Evolutionary conservation across 1,284 basidiomycete genomes (phyloP).

Genomic region (Trametes sp.): DNA sequence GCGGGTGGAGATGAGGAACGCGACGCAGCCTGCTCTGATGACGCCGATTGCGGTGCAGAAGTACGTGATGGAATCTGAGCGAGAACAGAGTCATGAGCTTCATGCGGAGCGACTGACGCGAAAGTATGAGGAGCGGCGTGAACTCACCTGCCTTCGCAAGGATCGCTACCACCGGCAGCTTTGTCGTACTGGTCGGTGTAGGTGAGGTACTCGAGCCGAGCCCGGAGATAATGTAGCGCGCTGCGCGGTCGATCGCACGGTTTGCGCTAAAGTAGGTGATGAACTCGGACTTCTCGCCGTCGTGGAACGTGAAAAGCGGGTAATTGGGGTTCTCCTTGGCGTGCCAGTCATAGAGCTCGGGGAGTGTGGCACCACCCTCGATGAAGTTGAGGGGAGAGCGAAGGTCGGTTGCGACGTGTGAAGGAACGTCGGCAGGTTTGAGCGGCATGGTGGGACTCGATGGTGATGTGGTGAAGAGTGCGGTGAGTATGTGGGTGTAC

Average conservation of each 20-base stretch:
- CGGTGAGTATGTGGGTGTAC: no score
- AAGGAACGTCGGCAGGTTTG: constrained; percentile 1
- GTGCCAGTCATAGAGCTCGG: constrained; percentile 47
- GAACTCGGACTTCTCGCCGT: constrained; percentile 14
- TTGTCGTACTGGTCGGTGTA: not conserved
- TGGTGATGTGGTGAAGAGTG: no score
- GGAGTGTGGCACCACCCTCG: constrained; percentile 35
- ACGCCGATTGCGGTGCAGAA: constrained; percentile 39
- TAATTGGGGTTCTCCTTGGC: constrained; percentile 41
- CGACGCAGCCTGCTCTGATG: constrained; percentile 41
- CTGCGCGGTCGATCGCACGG: constrained; percentile 22
- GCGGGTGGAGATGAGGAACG: constrained; percentile 34
- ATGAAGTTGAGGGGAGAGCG: constrained; percentile 37
- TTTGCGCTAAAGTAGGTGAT: constrained; percentile 20
- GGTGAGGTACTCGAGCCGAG: not conserved
- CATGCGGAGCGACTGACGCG: not conserved
- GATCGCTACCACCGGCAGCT: constrained; percentile 24
- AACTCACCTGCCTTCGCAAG: constrained; percentile 29
- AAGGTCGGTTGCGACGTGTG: constrained; percentile 40
- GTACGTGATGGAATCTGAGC: constrained; percentile 44
- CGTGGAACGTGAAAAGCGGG: constrained; percentile 43
- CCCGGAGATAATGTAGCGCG: constrained; percentile 21
- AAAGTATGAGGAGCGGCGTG: no score
- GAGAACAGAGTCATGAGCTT: not conserved
- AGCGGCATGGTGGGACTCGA: constrained; percentile 1